phyloP scores from a whole-genome alignment of 371 early-diverging fungal species.

The Syncephalastrum racemosum region DNA sequence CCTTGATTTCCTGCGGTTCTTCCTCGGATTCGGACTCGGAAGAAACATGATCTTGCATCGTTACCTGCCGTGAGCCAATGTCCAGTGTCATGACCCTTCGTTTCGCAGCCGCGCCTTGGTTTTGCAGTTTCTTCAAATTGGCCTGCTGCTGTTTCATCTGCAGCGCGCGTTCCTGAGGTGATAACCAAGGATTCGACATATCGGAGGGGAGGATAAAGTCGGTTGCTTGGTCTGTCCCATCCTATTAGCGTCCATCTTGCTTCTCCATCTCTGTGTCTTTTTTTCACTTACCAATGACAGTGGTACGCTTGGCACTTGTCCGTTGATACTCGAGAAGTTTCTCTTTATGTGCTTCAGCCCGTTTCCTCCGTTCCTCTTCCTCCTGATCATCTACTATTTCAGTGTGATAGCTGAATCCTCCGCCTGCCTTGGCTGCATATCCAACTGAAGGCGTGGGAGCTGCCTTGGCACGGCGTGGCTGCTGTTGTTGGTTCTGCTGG shows the following conservation, averaged over 20 bases:
- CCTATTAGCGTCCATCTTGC: neutral
- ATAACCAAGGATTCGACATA: constrained; percentile 71
- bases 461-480: constrained; percentile 19
- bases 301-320: constrained; percentile 75
- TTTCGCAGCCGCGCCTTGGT: constrained; percentile 42
- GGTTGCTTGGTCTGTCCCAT: constrained; percentile 61
- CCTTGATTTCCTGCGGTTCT: constrained; percentile 2
- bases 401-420: constrained; percentile 2
- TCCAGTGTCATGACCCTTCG: constrained; percentile 73
- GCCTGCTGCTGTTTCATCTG: constrained; percentile 51
- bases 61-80: constrained; percentile 55
- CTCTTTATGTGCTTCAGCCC: constrained; percentile 75
- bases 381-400: constrained; percentile 35
- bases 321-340: constrained; percentile 79
- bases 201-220: constrained; percentile 75
- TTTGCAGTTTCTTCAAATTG: constrained; percentile 47
- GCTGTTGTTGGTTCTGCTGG: constrained; percentile 26
- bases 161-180: constrained; percentile 71
- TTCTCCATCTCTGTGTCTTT: no score
- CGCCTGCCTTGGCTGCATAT: constrained; percentile 42
- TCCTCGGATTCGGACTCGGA: constrained; percentile 27
- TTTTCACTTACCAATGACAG: constrained; percentile 56
- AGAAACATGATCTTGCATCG: constrained; percentile 34
- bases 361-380: constrained; percentile 45
- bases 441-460: constrained; percentile 34